A percentile compares a stretch with the other conserved stretches of the same genome.
phyloP scores from a whole-genome alignment of 1,139 yeast genomes.

The Pneumocystis canis region DNA sequence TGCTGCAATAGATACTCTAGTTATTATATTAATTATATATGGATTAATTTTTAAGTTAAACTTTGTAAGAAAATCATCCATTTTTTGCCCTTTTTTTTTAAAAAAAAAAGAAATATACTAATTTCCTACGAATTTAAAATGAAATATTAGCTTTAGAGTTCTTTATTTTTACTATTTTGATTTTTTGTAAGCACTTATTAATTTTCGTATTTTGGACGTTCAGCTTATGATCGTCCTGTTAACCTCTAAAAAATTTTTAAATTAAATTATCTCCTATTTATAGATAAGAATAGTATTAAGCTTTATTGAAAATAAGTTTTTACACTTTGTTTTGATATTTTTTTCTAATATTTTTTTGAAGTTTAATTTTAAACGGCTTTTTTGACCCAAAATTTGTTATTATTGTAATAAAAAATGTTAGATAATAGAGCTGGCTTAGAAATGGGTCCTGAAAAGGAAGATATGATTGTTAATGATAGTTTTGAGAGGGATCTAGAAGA shows the following conservation, averaged over 20 bases:
- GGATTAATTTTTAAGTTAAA: neutral
- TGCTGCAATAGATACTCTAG: constrained; percentile 12
- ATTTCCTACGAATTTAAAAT: neutral
- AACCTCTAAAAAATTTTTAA: too few relatives aligned
- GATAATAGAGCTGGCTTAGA: neutral
- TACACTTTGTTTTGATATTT: neutral
- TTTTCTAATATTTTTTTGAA: neutral
- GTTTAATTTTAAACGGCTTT: neutral
- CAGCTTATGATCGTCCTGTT: too few relatives aligned
- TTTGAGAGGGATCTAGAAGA: neutral
- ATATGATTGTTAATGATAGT: neutral
- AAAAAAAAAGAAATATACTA: neutral
- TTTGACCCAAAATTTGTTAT: neutral
- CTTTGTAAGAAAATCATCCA: neutral
- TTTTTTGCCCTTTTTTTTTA: neutral
- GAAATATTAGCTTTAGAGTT: neutral
- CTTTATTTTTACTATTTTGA: neutral
- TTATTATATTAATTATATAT: neutral
- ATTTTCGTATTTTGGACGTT: too few relatives aligned
- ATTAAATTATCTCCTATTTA: too few relatives aligned
- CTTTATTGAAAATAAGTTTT: neutral
- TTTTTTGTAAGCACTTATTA: too few relatives aligned
- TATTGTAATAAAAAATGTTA: neutral
- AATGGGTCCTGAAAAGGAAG: neutral
- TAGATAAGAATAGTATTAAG: neutral